Evolutionary conservation across 805 yeast genomes (phyloP).

Genomic region (Suhomyces canberraensis): DNA sequence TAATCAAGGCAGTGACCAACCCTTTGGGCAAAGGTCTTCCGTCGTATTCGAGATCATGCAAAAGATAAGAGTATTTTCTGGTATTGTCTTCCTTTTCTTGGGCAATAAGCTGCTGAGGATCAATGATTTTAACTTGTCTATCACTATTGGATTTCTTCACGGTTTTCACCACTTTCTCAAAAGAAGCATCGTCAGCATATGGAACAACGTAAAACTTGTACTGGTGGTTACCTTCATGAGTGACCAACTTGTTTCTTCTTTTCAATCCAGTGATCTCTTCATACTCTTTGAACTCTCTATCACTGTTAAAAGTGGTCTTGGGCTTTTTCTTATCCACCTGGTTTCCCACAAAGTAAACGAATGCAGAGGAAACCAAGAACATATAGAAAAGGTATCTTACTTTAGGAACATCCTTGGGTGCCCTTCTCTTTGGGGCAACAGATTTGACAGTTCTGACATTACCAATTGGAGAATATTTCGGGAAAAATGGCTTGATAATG

Average conservation of each 20-base stretch:
- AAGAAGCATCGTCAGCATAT: conserved; percentile 17
- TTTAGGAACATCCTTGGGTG: conserved; percentile 24
- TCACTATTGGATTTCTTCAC: conserved; percentile 11
- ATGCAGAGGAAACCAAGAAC: conserved; percentile 30
- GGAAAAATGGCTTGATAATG: no score
- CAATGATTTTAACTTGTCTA: conserved; percentile 40
- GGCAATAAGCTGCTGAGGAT: conserved; percentile 49
- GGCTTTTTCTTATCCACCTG: conserved; percentile 27
- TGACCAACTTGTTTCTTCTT: conserved; percentile 45
- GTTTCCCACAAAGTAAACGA: conserved; percentile 28
- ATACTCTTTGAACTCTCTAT: conserved; percentile 47
- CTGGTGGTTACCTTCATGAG: conserved; percentile 33
- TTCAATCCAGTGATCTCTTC: conserved; percentile 50
- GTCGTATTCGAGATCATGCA: conserved; percentile 40
- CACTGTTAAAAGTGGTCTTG: conserved; percentile 39
- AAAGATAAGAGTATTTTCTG: conserved; percentile 49
- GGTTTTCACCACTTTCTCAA: conserved; percentile 18
- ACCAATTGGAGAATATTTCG: not conserved
- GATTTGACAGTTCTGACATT: conserved; percentile 2
- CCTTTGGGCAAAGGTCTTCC: conserved; percentile 40
- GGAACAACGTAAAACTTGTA: conserved; percentile 43
- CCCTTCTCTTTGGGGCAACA: not conserved
- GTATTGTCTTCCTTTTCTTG: conserved; percentile 41
- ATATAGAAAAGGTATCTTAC: conserved; percentile 36
- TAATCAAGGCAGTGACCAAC: conserved; percentile 48